Evolutionary conservation across 2,329 filamentous ascomycete species (phyloP).

Genomic region (Nothopassalora personata): DNA sequence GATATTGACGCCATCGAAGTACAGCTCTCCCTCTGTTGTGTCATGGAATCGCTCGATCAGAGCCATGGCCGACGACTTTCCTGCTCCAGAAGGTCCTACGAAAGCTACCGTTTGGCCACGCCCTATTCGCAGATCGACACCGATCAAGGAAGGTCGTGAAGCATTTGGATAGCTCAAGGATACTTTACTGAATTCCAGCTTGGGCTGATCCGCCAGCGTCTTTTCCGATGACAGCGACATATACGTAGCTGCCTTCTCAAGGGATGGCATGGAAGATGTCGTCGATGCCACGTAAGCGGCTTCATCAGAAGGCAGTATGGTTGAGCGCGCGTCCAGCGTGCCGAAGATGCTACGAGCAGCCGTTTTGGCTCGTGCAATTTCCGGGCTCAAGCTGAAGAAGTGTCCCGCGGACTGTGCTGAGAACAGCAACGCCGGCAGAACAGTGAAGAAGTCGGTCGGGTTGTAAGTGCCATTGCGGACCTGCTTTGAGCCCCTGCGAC

Average conservation of each 20-base stretch:
- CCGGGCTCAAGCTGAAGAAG: slow-evolving; percentile 43
- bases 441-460: slow-evolving; percentile 42
- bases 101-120: slow-evolving; percentile 50
- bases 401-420: slow-evolving; percentile 45
- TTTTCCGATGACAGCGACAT: neutral
- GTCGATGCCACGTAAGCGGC: slow-evolving; percentile 1
- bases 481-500: slow-evolving; percentile 36
- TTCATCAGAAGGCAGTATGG: slow-evolving; percentile 26
- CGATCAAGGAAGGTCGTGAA: slow-evolving; percentile 39
- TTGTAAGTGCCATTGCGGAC: slow-evolving; percentile 40
- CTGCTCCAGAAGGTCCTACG: slow-evolving; percentile 43
- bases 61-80: slow-evolving; percentile 43
- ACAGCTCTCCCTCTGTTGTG: slow-evolving; percentile 35
- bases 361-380: slow-evolving; percentile 41
- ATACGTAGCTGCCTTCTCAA: neutral
- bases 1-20: slow-evolving; percentile 41
- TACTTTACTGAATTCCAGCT: slow-evolving; percentile 33
- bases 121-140: slow-evolving; percentile 44
- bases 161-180: slow-evolving; percentile 37
- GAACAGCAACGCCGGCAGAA: slow-evolving; percentile 43
- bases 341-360: slow-evolving; percentile 42
- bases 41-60: slow-evolving; percentile 46
- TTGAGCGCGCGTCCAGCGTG: slow-evolving; percentile 37
- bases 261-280: neutral
- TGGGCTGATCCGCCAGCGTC: neutral